Evolutionary conservation across 768 basidiomycete genomes (phyloP), one percentile per base, ranked within the genome.

Genomic region (Lactifluus piperatus): DNA sequence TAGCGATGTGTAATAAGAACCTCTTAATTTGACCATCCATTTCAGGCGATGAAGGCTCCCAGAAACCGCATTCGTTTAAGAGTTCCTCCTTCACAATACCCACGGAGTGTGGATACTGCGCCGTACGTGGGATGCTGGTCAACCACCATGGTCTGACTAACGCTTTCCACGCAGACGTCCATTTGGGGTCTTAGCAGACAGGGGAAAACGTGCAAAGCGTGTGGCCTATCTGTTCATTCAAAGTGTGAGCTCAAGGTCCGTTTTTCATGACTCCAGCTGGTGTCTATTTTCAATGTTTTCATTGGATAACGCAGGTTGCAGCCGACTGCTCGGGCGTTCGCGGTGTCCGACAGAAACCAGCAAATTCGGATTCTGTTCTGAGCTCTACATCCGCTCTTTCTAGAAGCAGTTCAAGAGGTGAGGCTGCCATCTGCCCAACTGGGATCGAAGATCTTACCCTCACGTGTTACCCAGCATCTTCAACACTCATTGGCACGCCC

Each of bases 101-200:
- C 5, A 88, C 89, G 5, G 77, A 81, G 46, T 93, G 91, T 63
- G 84, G 79, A 14, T 89, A 88, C 68, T 93, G 91, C 76, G 84
- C 45, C 20, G 53, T 59, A 30, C 37, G 43, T 41, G 39, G 34
- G 49, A 49, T 26, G 20, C 18, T 30, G 36, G 27, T 41, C 50
- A 39, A 18, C 50, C 14, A 3, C 65, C 32, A 47, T 32, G 57
- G 26, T 29, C 29, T 50, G 14, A 54, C 37, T 47, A 27, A 48
- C n/a, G 45, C 43, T 29, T 50, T 49, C 43, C 20, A 29, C 29
- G 34, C 58, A 91, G 89, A 77, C 84, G 10, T 87, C 86, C 8
- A 91, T 93, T 30, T 92, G 91, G 90, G 91, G 91, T 9, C 74
- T 92, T 45, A 86, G 81, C 68, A 91, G 90, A 70, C 87, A 89